phyloP scores from a whole-genome alignment of 2,329 filamentous ascomycete genomes.

The Penicillium sp. region DNA sequence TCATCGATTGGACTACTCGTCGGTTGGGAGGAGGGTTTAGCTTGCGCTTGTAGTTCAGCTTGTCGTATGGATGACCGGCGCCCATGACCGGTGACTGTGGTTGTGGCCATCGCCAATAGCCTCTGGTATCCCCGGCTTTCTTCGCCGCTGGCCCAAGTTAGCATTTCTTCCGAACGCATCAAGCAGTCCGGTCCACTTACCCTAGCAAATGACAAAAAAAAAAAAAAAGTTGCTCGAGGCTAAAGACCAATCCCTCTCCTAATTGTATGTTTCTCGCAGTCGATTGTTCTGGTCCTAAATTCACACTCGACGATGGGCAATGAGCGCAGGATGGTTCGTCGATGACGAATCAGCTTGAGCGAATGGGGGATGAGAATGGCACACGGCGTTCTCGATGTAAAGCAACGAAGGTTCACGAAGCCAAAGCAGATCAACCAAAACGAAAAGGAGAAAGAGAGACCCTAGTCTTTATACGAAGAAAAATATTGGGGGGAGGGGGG shows the following conservation, averaged over 20 bases:
- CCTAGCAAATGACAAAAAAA: not conserved
- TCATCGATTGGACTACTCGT: constrained; percentile 41
- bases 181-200: not conserved
- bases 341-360: constrained; percentile 34
- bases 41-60: constrained; percentile 34
- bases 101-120: constrained; percentile 38
- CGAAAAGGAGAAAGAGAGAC: not conserved
- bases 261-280: not conserved
- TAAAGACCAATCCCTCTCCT: not conserved
- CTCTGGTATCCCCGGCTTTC: not conserved
- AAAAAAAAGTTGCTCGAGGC: not conserved
- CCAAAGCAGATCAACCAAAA: not conserved
- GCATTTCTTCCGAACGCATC: not conserved
- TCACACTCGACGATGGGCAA: not conserved
- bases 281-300: not conserved
- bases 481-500: not conserved
- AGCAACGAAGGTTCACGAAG: not conserved
- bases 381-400: constrained; percentile 7
- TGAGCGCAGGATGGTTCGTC: constrained; percentile 5
- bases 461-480: not conserved
- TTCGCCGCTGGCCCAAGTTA: not conserved
- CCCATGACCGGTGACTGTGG: constrained; percentile 40
- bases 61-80: constrained; percentile 41
- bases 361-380: constrained; percentile 28
- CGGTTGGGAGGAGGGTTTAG: constrained; percentile 30